Percentiles rank a stretch among this genome's conserved stretches.
These are phyloP conservation scores for Clonostachys byssicola DNA, from an alignment of 2,329 filamentous ascomycete genomes.

Conservation along the genomic window DNA sequence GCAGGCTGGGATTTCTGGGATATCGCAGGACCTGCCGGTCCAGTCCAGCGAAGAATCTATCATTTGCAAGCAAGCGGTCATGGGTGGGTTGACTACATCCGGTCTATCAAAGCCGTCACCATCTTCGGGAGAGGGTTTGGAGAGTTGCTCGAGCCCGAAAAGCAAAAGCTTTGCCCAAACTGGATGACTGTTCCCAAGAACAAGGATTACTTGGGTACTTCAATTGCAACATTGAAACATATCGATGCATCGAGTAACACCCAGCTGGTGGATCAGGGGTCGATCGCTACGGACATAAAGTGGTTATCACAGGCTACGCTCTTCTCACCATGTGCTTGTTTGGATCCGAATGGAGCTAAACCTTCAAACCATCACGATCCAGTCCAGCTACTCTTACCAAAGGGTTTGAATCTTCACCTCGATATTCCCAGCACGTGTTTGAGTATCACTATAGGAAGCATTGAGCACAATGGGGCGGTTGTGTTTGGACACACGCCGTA, in stretches of 20 bases:
- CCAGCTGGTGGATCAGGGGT: not conserved
- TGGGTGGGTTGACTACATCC: not conserved
- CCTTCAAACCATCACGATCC: not conserved
- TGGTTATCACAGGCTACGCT: not conserved
- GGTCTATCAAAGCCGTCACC: not conserved
- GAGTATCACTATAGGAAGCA: not conserved
- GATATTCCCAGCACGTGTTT: not conserved
- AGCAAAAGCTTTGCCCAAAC: not conserved
- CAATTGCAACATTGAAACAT: not conserved
- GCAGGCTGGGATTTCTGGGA: not conserved
- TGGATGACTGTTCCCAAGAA: not conserved
- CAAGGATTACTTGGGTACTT: not conserved
- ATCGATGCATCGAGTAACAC: not conserved
- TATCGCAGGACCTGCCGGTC: not conserved
- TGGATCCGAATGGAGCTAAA: accelerated
- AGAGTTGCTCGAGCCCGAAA: not conserved
- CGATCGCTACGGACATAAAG: not conserved
- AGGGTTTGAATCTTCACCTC: not conserved
- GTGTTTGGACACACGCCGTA: not conserved
- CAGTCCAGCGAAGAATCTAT: not conserved
- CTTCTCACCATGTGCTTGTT: not conserved
- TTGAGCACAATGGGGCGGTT: not conserved
- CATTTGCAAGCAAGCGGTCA: not conserved
- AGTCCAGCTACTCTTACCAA: not conserved
- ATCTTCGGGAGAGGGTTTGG: not conserved